These are phyloP conservation scores for Aspergillus novofumigatus DNA, from an alignment of 2,329 filamentous ascomycete genomes.

Conservation along the genomic window DNA sequence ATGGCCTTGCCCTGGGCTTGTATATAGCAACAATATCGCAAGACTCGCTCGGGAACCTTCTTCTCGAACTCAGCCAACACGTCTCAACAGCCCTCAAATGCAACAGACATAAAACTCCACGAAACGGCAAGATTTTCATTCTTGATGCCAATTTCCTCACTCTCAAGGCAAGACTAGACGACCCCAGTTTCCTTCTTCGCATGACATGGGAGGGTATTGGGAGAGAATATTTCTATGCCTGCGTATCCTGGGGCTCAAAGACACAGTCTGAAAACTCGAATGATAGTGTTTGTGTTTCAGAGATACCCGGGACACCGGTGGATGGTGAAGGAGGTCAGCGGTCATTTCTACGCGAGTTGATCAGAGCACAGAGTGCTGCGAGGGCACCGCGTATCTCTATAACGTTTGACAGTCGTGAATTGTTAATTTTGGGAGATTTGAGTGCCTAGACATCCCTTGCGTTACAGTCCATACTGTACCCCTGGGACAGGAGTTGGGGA, in stretches of 20 bases:
- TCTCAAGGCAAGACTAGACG: conserved; percentile 9
- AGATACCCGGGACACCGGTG: conserved; percentile 3
- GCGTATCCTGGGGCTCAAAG: conserved; percentile 25
- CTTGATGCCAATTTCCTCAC: conserved; percentile 24
- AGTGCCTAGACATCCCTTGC: background rate
- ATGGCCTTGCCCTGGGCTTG: conserved; percentile 19
- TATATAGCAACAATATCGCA: conserved; percentile 21
- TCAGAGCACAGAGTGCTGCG: background rate
- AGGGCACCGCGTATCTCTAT: conserved; percentile 14
- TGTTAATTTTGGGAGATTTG: conserved; percentile 16
- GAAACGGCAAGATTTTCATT: conserved; percentile 30
- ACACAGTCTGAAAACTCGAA: background rate
- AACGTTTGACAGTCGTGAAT: conserved; percentile 24
- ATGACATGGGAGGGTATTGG: conserved; percentile 27
- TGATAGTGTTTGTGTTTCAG: background rate
- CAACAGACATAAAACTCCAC: background rate
- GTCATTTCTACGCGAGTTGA: background rate
- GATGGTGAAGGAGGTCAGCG: background rate
- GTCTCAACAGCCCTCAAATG: conserved; percentile 10
- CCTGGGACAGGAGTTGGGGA: background rate
- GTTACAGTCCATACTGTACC: background rate
- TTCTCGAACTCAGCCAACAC: conserved; percentile 18
- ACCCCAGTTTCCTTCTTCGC: conserved; percentile 20
- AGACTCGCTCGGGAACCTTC: conserved; percentile 18
- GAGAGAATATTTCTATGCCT: conserved; percentile 30